phyloP scores from a whole-genome alignment of 495 filamentous ascomycete species.

The Daldinia childiae region DNA sequence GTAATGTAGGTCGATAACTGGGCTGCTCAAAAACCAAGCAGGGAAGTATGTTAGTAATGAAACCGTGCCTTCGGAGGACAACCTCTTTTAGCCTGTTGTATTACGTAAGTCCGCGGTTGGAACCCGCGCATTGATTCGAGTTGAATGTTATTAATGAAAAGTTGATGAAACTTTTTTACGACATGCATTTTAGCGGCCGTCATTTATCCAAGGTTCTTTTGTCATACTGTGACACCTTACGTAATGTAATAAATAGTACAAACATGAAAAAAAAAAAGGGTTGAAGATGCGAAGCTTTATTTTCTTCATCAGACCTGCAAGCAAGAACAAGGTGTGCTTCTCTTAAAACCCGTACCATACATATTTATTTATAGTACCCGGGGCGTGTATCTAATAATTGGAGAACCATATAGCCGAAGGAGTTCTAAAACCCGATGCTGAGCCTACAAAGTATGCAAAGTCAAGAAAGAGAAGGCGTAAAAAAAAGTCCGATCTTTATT shows the following conservation, averaged over 20 bases:
- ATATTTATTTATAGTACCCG: background rate
- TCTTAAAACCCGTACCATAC: slow-evolving; percentile 9
- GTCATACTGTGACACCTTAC: slow-evolving; percentile 26
- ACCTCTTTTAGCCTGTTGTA: slow-evolving; percentile 27
- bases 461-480: slow-evolving; percentile 12
- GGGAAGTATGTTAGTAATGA: slow-evolving; percentile 32
- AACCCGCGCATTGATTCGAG: slow-evolving; percentile 23
- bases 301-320: background rate
- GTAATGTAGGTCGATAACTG: slow-evolving; percentile 2
- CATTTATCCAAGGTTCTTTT: slow-evolving; percentile 18
- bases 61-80: slow-evolving; percentile 19
- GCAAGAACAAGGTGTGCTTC: background rate
- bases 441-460: slow-evolving; percentile 13
- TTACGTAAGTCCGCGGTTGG: slow-evolving; percentile 36
- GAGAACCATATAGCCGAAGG: slow-evolving; percentile 29
- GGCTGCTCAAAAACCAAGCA: slow-evolving; percentile 6
- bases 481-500: slow-evolving; percentile 36
- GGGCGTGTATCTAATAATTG: slow-evolving; percentile 5
- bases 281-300: slow-evolving; percentile 22
- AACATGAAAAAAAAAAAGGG: no score
- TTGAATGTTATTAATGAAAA: slow-evolving; percentile 3
- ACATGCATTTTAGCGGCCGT: slow-evolving; percentile 9
- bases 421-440: slow-evolving; percentile 29
- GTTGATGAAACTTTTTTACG: slow-evolving; percentile 5
- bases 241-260: slow-evolving; percentile 30